Evolutionary conservation across 768 basidiomycete genomes (phyloP), one percentile per base, ranked within the genome.

Genomic region (Leucogyrophana mollusca): DNA sequence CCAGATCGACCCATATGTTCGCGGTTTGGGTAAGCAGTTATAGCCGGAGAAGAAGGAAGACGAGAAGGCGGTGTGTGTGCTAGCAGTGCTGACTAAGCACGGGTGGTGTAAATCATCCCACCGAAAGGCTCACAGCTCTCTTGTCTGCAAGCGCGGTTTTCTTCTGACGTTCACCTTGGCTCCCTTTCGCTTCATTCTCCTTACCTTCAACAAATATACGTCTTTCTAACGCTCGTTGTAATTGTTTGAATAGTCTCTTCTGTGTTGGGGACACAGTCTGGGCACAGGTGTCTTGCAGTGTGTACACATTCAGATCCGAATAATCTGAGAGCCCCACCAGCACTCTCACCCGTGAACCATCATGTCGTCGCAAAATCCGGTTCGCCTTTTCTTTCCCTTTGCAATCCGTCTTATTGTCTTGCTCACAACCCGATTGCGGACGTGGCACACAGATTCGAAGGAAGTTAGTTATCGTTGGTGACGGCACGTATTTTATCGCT

Each of bases 391-490:
- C 20, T 47, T 46, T 34, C 32, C 34, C 20, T 32, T 53, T 37
- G 37, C 45, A 25, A 34, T 34, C 17, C 34, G 21, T 30, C 41
- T 32, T 27, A 34, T n/a, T 47, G 42, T 41, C 34, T 27, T 42
- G n/a, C 40, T 43, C 25, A 27, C 46, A 51, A 13, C 30, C 41
- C 34, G 43, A 27, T 48, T 43, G 13, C 36, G 33, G 24, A 44
- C 39, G 39, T 18, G 21, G 11, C 25, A 32, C 21, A 24, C 55
- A 95, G 92, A 90, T 97, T 67, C 84, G 92, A 57, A 80, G 94
- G 60, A 97, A 97, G 73, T 76, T 97, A 48, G 94, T 95, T 69
- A 93, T 94, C 63, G 94, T 97, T 52, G 95, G 95, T 56, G 95
- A 99, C 70, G 95, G 95, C 74, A 75, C 64, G 83, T 76, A 56